A percentile compares a stretch with the other conserved stretches of the same genome.
Conservation (phyloP, 345 rosid genomes). For the Eucalyptus grandis region DNA sequence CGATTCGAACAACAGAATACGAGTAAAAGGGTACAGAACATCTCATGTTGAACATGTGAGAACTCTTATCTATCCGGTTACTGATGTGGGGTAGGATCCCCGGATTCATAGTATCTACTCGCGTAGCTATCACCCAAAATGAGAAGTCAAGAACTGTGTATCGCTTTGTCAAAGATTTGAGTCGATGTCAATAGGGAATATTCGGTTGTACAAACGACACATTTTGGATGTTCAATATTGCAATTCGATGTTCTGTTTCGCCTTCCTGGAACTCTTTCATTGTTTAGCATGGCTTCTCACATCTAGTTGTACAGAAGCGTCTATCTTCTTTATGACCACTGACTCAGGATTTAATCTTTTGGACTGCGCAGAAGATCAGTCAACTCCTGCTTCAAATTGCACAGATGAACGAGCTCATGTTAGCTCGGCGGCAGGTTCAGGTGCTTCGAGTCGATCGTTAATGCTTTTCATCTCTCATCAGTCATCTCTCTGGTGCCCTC, state of each 20-base stretch:
- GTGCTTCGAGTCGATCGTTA: conserved; percentile 20
- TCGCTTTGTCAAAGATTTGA: neutral
- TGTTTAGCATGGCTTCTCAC: neutral
- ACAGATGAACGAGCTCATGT: conserved; percentile 19
- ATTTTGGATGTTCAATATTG: neutral
- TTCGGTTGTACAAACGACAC: neutral
- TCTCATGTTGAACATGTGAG: neutral
- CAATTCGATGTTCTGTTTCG: neutral
- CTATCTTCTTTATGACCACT: neutral
- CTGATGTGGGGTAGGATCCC: neutral
- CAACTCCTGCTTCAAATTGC: conserved; percentile 28
- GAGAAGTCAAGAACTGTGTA: neutral
- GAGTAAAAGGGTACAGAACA: neutral
- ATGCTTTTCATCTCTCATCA: neutral
- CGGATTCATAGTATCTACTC: neutral
- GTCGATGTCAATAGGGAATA: neutral
- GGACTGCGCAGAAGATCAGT: conserved; percentile 22
- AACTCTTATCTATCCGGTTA: neutral
- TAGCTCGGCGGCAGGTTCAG: conserved; percentile 13
- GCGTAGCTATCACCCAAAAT: neutral
- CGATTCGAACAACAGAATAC: neutral
- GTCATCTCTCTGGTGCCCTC: neutral
- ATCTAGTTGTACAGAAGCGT: neutral
- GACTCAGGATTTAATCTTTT: neutral
- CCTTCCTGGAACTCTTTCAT: neutral